Evolutionary conservation across 2,329 filamentous ascomycete species (phyloP).

Genomic region (Aspergillus ochraceus): DNA sequence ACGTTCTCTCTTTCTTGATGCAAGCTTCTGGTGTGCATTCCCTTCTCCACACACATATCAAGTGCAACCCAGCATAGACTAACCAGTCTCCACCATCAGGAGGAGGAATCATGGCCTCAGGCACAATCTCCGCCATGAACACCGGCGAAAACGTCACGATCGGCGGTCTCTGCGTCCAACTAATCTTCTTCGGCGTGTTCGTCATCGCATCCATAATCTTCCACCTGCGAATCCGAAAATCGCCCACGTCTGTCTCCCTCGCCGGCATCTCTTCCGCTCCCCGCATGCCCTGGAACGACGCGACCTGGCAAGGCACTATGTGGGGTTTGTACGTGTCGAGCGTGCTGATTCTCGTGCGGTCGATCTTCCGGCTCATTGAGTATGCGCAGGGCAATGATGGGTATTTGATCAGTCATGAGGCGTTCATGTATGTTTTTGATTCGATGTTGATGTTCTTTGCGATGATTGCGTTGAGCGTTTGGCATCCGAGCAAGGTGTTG

Average conservation of each 20-base stretch:
- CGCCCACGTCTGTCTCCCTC: constrained; percentile 26
- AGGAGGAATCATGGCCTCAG: constrained; percentile 19
- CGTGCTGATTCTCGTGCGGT: constrained; percentile 23
- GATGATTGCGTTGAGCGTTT: constrained; percentile 6
- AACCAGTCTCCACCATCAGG: constrained; percentile 5
- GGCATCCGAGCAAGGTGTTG: constrained; percentile 8
- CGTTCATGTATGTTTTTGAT: constrained; percentile 25
- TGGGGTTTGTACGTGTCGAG: constrained; percentile 11
- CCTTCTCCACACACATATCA: not conserved
- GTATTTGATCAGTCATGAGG: constrained; percentile 23
- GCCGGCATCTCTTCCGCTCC: not conserved
- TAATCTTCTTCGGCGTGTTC: constrained; percentile 60
- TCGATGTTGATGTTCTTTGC: constrained; percentile 13
- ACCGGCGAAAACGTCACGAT: constrained; percentile 48
- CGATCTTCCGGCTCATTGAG: constrained; percentile 22
- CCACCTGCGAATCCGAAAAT: constrained; percentile 43
- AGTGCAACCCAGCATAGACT: not conserved
- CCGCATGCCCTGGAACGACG: not conserved
- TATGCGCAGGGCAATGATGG: constrained; percentile 22
- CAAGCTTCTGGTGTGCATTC: constrained; percentile 26
- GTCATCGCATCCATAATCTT: constrained; percentile 51
- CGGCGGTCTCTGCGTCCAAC: constrained; percentile 57
- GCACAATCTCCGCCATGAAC: constrained; percentile 7
- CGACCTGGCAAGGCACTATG: constrained; percentile 10
- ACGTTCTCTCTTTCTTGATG: constrained; percentile 34